Percentiles rank a stretch among this genome's conserved stretches.
Conservation (phyloP, 768 basidiomycete species). For the Cystofilobasidium macerans region DNA sequence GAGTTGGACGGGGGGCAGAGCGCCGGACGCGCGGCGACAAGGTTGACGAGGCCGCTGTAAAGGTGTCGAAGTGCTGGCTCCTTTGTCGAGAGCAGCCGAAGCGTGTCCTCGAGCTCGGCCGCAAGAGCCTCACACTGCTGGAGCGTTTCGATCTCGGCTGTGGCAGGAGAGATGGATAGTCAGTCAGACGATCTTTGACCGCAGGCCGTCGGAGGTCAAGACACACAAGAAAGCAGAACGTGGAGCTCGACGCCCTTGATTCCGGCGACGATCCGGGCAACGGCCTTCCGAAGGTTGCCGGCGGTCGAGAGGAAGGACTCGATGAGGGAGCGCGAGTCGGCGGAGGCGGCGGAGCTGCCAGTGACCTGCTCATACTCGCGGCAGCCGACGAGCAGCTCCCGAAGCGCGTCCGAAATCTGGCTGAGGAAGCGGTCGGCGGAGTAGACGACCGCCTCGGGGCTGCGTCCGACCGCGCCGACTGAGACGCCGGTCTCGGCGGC, state of each 20-base stretch:
- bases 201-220: no score
- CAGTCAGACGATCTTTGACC: no score
- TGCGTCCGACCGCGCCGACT: neutral
- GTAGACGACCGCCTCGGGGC: neutral
- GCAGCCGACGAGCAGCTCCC: conserved; percentile 8
- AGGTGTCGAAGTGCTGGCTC: conserved; percentile 36
- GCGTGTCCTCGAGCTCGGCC: neutral
- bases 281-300: neutral
- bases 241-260: neutral
- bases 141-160: conserved; percentile 18
- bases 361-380: conserved; percentile 9
- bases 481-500: neutral
- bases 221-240: conserved; percentile 13
- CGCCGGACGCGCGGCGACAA: conserved; percentile 30
- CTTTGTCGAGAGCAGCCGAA: neutral
- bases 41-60: conserved; percentile 35
- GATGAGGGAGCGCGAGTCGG: neutral
- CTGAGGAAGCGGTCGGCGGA: neutral
- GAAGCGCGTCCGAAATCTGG: conserved; percentile 19
- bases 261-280: neutral
- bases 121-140: conserved; percentile 6
- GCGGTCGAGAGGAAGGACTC: conserved; percentile 1
- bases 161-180: neutral
- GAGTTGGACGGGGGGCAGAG: neutral
- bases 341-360: neutral